Evolutionary conservation across 495 filamentous ascomycete species (phyloP).

Genomic region (Tuber microsphaerosporum): DNA sequence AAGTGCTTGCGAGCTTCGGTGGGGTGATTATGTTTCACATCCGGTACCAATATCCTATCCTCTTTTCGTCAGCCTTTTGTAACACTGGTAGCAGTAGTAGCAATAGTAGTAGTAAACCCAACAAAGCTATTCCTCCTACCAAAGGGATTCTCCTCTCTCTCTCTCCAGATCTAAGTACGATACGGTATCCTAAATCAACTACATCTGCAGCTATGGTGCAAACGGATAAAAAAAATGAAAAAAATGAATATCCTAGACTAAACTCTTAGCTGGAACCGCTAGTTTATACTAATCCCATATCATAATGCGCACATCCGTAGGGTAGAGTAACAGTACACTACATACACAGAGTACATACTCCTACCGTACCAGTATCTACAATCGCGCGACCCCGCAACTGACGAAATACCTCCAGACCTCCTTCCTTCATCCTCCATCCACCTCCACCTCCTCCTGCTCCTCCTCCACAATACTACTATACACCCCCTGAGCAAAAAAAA

Average conservation of each 20-base stretch:
- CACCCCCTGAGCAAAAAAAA: conserved; percentile 45
- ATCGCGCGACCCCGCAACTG: neutral
- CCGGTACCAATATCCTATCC: neutral
- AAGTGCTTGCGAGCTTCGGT: neutral
- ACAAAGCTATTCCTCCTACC: too few relatives aligned
- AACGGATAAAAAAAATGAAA: too few relatives aligned
- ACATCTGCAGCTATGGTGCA: too few relatives aligned
- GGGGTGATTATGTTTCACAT: neutral
- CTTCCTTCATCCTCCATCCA: conserved; percentile 17
- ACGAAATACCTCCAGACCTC: neutral
- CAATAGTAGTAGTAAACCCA: neutral
- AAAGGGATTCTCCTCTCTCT: too few relatives aligned
- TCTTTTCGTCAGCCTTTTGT: neutral
- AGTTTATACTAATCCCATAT: neutral
- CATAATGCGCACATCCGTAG: neutral
- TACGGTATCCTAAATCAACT: too few relatives aligned
- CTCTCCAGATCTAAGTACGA: too few relatives aligned
- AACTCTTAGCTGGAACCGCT: neutral
- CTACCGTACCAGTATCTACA: neutral
- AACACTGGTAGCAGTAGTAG: neutral
- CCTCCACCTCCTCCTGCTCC: conserved; percentile 55
- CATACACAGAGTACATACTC: neutral
- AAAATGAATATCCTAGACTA: neutral
- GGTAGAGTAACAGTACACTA: too few relatives aligned
- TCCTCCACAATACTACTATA: conserved; percentile 70